These are phyloP conservation scores for Solanum megistacrolobum DNA, from an alignment of 257 asterid species.

Conservation along the genomic window DNA sequence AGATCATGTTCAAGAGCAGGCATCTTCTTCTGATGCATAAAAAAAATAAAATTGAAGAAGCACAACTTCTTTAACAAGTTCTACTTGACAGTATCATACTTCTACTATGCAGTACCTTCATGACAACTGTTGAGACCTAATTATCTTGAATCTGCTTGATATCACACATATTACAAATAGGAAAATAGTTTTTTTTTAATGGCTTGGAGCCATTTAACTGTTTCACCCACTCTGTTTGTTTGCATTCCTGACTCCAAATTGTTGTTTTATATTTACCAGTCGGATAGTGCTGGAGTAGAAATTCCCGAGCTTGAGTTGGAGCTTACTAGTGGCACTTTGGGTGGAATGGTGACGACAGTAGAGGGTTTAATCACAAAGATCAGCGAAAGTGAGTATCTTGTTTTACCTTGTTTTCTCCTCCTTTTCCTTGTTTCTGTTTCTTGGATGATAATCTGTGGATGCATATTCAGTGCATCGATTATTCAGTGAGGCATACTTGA, in stretches of 20 bases:
- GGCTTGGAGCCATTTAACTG: neutral
- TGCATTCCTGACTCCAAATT: slow-evolving; percentile 6
- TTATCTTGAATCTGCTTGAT: neutral
- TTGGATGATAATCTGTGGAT: neutral
- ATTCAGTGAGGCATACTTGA: neutral
- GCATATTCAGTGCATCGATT: neutral
- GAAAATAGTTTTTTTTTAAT: neutral
- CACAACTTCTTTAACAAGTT: neutral
- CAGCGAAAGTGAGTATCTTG: slow-evolving; percentile 60
- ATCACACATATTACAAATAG: neutral
- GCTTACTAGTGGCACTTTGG: slow-evolving; percentile 77
- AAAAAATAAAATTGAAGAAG: neutral
- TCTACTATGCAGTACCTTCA: neutral
- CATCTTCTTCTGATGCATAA: neutral
- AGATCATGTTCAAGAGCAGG: neutral
- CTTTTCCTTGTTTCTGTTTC: neutral
- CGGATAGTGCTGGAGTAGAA: slow-evolving; percentile 74
- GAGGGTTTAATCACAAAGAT: slow-evolving; percentile 87
- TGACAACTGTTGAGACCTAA: neutral
- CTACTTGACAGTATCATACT: neutral
- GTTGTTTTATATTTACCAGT: slow-evolving; percentile 32
- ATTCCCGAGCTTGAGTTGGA: slow-evolving; percentile 90
- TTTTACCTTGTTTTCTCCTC: neutral
- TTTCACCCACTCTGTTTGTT: neutral
- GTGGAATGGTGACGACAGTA: slow-evolving; percentile 88